Conservation (phyloP, 192 early-diverging fungal species). For the Cladochytrium replicatum region DNA sequence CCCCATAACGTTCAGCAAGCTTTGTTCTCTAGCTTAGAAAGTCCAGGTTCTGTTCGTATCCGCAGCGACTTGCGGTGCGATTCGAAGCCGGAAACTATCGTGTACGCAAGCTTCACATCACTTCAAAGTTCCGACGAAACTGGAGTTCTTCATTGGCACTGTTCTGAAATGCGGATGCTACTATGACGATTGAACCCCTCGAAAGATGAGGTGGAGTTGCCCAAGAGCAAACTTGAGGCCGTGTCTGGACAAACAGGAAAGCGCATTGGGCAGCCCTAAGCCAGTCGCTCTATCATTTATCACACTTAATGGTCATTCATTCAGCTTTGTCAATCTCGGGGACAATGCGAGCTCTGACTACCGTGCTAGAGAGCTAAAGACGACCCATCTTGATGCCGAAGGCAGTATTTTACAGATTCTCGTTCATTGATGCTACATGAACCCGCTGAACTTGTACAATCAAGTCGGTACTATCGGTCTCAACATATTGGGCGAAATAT, state of each 20-base stretch:
- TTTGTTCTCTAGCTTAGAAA: slow-evolving; percentile 4
- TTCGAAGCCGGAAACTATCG: slow-evolving; percentile 41
- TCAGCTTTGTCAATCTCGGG: slow-evolving; percentile 57
- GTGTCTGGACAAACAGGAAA: too few species aligned
- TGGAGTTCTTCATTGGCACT: slow-evolving; percentile 68
- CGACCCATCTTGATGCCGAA: slow-evolving; percentile 57
- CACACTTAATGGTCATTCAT: too few species aligned
- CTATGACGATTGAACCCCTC: too few species aligned
- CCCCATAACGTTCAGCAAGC: background rate
- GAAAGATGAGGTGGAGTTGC: too few species aligned
- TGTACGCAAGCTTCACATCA: slow-evolving; percentile 68
- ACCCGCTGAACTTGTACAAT: slow-evolving; percentile 63
- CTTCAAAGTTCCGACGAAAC: slow-evolving; percentile 64
- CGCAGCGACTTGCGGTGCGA: slow-evolving; percentile 56
- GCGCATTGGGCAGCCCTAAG: too few species aligned
- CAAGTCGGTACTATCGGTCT: slow-evolving; percentile 62
- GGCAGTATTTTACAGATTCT: slow-evolving; percentile 61
- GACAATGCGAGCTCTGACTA: slow-evolving; percentile 51
- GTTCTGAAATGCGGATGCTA: too few species aligned
- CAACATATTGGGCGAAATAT: slow-evolving; percentile 46
- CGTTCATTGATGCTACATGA: slow-evolving; percentile 57
- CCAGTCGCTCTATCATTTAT: too few species aligned
- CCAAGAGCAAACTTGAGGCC: too few species aligned
- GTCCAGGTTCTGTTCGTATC: slow-evolving; percentile 56
- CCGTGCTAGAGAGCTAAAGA: slow-evolving; percentile 61